Conservation (phyloP, 306 rosid species). For the Rosa lucieae region DNA sequence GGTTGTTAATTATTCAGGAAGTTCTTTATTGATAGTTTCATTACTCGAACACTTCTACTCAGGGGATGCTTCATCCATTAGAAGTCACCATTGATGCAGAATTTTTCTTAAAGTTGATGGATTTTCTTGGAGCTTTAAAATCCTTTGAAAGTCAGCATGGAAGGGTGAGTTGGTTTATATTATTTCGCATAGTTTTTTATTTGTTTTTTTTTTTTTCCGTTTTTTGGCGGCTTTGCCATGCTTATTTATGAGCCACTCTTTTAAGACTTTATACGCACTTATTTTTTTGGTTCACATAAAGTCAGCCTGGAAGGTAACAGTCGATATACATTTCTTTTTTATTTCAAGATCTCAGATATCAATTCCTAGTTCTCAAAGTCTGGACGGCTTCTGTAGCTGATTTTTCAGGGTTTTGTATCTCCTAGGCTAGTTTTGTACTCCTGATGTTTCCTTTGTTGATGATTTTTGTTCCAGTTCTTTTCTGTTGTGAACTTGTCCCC, state of each 20-base stretch:
- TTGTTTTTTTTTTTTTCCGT: neutral
- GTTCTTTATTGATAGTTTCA: constrained; percentile 9
- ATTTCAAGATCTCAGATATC: no score
- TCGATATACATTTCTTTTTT: neutral
- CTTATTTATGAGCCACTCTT: neutral
- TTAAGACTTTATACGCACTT: neutral
- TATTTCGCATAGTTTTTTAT: neutral
- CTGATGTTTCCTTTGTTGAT: no score
- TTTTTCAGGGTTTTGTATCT: no score
- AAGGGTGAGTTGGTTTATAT: constrained; percentile 48
- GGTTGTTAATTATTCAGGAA: neutral
- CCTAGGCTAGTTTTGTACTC: no score
- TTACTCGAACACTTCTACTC: constrained; percentile 24
- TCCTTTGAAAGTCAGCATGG: constrained; percentile 62
- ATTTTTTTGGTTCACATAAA: neutral
- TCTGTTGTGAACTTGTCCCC: no score
- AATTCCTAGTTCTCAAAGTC: no score
- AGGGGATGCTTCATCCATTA: constrained; percentile 71
- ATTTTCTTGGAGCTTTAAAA: constrained; percentile 54
- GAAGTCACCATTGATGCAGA: constrained; percentile 61
- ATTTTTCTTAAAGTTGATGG: constrained; percentile 40
- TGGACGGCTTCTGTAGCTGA: no score
- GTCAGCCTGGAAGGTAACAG: neutral
- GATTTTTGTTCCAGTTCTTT: no score
- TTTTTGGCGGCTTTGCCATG: neutral